phyloP scores from a whole-genome alignment of 1,284 basidiomycete genomes.

The Cutaneotrichosporon cavernicola region DNA sequence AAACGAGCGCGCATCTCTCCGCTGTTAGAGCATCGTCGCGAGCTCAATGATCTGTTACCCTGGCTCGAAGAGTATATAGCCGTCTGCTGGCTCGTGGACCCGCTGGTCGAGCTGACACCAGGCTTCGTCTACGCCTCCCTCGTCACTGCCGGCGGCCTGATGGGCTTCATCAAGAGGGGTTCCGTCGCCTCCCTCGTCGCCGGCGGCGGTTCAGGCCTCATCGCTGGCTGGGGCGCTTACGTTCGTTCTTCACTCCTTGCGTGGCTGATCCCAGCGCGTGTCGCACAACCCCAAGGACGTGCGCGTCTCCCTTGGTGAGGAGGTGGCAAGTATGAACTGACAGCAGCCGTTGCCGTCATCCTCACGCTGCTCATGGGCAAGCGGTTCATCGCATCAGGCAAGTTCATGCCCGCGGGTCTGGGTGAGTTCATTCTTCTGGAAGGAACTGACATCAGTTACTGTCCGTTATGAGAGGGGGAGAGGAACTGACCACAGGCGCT shows the following conservation, averaged over 20 bases:
- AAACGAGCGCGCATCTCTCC: too few relatives aligned
- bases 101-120: slow-evolving; percentile 7
- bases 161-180: slow-evolving; percentile 42
- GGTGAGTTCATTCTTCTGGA: slow-evolving; percentile 28
- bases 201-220: slow-evolving; percentile 31
- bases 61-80: too few relatives aligned
- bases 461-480: not conserved
- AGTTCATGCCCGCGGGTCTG: slow-evolving; percentile 50
- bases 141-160: slow-evolving; percentile 38
- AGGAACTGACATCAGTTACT: slow-evolving; percentile 16
- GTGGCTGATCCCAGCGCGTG: slow-evolving; percentile 27
- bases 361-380: slow-evolving; percentile 37
- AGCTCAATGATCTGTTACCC: too few relatives aligned
- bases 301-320: slow-evolving; percentile 33
- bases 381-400: slow-evolving; percentile 36
- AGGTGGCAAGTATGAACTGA: not conserved
- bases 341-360: slow-evolving; percentile 28
- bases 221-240: slow-evolving; percentile 42
- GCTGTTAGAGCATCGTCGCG: too few relatives aligned
- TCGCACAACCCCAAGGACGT: slow-evolving; percentile 36
- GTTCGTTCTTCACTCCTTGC: slow-evolving; percentile 22
- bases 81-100: too few relatives aligned
- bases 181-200: slow-evolving; percentile 42
- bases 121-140: slow-evolving; percentile 43
- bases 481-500: slow-evolving; percentile 16